A percentile compares a stretch with the other conserved stretches of the same genome.
These are phyloP conservation scores for Globisporangium orthogonon DNA, from an alignment of 352 stramenopile species.

Conservation along the genomic window DNA sequence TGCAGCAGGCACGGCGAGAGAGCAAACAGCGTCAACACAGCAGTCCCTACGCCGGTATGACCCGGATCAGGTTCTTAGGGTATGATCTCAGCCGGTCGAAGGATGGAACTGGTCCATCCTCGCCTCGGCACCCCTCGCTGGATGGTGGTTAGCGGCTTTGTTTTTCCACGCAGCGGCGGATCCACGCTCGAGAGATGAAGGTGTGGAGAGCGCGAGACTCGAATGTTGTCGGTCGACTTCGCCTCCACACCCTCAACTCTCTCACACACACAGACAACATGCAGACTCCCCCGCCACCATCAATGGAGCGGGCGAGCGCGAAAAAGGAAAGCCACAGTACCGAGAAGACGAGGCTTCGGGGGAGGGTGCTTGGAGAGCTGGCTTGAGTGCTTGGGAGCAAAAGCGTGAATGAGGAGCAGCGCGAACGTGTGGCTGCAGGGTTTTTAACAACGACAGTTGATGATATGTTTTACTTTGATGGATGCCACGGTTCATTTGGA, in stretches of 20 bases:
- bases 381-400: neutral
- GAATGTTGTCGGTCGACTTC: neutral
- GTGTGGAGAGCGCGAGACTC: neutral
- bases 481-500: no score
- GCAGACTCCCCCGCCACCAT: neutral
- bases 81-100: constrained; percentile 55
- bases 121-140: constrained; percentile 52
- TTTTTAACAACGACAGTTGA: no score
- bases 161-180: constrained; percentile 5
- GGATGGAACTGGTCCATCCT: constrained; percentile 42
- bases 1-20: constrained; percentile 2
- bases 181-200: neutral
- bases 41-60: constrained; percentile 60
- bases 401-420: neutral
- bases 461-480: no score
- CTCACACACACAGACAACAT: neutral
- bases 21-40: constrained; percentile 32
- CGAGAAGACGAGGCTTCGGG: neutral
- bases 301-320: neutral
- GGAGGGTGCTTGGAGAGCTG: neutral
- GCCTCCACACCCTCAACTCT: neutral
- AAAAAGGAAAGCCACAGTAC: neutral
- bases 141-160: constrained; percentile 28
- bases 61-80: constrained; percentile 63
- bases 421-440: no score